Evolutionary conservation across 129 eudicot genomes (phyloP), one percentile per base, ranked within the genome.

Genomic region (Flaveria robusta): DNA sequence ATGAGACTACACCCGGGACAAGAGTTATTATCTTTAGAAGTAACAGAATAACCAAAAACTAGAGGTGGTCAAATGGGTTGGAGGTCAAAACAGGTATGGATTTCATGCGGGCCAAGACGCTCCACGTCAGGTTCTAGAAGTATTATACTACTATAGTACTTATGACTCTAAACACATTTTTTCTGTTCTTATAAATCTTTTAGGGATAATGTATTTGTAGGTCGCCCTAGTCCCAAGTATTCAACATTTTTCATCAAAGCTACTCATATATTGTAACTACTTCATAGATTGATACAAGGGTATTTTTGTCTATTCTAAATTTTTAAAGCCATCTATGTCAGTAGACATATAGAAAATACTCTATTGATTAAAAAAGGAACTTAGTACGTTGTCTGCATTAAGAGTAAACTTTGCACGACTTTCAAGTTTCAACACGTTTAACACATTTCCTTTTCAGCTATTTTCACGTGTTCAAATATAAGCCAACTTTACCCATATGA

Each of bases 1-100:
- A 66, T 14, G 66, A 77, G 68, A 63, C 42, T 63, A 31, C 22
- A 31, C 9, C 68, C 22, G 12, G 66, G 66, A 60, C 8, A 63
- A 29, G 22, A 31, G 45, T 63, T 63, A 27, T 63, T 27, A 15
- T 63, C 14, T 15, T 60, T 27, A 31, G 19, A 62, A 62, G 68
- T 4, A 63, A 63, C 29, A 63, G 45, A 63, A 27, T 27, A 63
- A 29, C 68, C 15, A 27, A 10, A 62, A 27, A 62, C 20, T 14
- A 63, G 68, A 63, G 20, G 43, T 63, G 45, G 43, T 63, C 5
- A 63, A 29, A 58, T 58, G 66, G 68, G 46, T 10, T 51, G 23
- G 20, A 22, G 70, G 47, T 65, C 47, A 37, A 66, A 66, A 37
- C 3, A 15, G 27, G 42, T 66, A 16, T 34, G 24, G 70, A 66